Evolutionary conservation across 805 yeast species (phyloP), one percentile per base, ranked within the genome.

Genomic region (Tetrapisispora namnaoensis): DNA sequence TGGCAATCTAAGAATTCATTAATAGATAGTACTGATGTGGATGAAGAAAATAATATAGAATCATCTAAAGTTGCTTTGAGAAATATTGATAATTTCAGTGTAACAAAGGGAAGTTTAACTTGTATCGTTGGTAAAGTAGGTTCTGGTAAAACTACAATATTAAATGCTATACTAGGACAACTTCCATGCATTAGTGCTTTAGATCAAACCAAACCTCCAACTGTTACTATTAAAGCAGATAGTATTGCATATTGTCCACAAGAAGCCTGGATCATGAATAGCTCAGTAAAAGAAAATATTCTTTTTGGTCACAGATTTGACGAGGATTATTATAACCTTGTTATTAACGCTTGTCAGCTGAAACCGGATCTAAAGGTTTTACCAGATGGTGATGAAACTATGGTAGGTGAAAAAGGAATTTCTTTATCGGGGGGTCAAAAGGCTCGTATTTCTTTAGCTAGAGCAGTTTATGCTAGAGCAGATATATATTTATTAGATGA

Each of bases 51-150:
- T 3, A 54, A 50, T 10, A 52, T 73, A 24, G 69, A 60, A 71
- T 81, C 83, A 8, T 56, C 70, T 0, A 67, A 66, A 44, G 61
- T 70, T 37, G 82, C 86, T 0, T 63, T 82, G 46, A 64, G 67
- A 41, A 62, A 76, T 55, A 70, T 80, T 43, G 59, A 62, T 18
- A 62, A 71, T 47, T 79, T 79, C 53, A 51, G 57, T 10, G 84
- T 80, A 1, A 63, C 55, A n/a, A 75, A 73, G 55, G 82, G 82
- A 5, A 69, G 72, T 36, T 65, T 82, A 48, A 69, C 78, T 1
- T 80, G 87, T 62, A 65, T 82, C 46, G 80, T 82, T 24, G 87
- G 87, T 11, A 68, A 77, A 55, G 87, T 82, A 32, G 87, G 87
- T 3, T 64, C 83, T 14, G 88, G 88, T 45, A 82, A 82, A 55